Base-by-base conservation (phyloP, 306 rosid species). In the Inga leiocalycina region DNA sequence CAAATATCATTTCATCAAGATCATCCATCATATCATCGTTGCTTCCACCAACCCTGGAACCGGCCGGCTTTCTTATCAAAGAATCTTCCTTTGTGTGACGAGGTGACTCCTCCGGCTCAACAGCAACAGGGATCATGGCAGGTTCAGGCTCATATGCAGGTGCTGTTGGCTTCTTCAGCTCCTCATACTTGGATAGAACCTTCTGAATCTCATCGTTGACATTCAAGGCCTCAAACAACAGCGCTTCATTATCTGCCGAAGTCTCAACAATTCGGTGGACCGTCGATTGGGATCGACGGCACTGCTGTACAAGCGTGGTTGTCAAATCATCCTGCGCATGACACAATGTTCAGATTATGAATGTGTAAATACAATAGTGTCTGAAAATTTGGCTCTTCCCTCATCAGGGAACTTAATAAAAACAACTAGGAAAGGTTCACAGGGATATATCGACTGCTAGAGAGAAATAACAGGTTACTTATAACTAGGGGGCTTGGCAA, bases 1-100 rank as follows among this genome's bases (percentile, higher is more conserved):
- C 99, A 65, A 96, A 96, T 81, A 96, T 96, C 99, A 96, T 96
- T 83, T 96, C 98, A 72, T 96, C 99, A 2, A 96, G 97, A 90
- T 96, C 99, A 81, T 96, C 99, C 94, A 96, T 91, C 99, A 96
- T 94, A n/a, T 96, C 99, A 20, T 93, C 99, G 0, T 86, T 88
- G 88, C 80, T 88, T 69, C 98, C 99, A 41, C 93, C 86, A 19
- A 85, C 86, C 69, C 94, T 90, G 43, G 99, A 92, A 74, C 87
- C 89, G 32, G 94, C 86, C 1, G 98, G 91, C 75, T 91, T 93
- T 86, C 98, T 89, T 75, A 93, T 80, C 87, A 96, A 81, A 62
- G 94, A 78, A 45, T 93, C 97, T 74, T 89, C 97, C 79, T 86
- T 92, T 66, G 80, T 39, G 51, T 81, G 88, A 16, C 82, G 89